Evolutionary conservation across 192 early-diverging fungal species (phyloP).

Genomic region (Fimicolochytrium jonesii): DNA sequence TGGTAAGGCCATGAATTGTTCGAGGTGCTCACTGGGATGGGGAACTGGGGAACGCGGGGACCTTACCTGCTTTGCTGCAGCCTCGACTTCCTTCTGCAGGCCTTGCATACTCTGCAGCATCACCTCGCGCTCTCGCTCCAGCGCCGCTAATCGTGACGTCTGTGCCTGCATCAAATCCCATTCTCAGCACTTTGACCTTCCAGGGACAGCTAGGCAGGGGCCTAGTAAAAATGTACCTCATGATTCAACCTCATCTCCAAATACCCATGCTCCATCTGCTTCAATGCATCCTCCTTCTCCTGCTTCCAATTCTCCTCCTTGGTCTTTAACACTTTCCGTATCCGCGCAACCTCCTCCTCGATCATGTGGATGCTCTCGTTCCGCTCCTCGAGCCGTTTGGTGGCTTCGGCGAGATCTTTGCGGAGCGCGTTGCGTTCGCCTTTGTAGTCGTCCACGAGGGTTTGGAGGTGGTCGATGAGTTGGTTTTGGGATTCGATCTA

Average conservation of each 20-base stretch:
- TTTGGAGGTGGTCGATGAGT: conserved; percentile 34
- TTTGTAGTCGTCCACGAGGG: conserved; percentile 38
- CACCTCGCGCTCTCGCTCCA: conserved; percentile 39
- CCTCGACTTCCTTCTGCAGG: conserved; percentile 25
- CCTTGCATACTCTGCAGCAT: conserved; percentile 23
- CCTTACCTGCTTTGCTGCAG: conserved; percentile 8
- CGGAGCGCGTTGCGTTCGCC: conserved; percentile 40
- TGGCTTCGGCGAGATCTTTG: conserved; percentile 30
- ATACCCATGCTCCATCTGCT: conserved; percentile 8
- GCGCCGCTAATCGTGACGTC: conserved; percentile 16
- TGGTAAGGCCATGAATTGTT: too few relatives aligned
- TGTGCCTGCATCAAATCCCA: conserved; percentile 6
- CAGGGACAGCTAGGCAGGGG: too few relatives aligned
- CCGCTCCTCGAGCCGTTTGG: conserved; percentile 39
- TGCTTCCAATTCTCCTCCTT: conserved; percentile 42
- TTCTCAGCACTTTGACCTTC: too few relatives aligned
- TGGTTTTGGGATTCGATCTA: conserved; percentile 35
- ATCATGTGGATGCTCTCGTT: conserved; percentile 54
- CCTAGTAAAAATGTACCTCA: too few relatives aligned
- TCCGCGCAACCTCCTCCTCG: conserved; percentile 43
- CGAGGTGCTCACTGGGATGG: too few relatives aligned
- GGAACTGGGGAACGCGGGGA: too few relatives aligned
- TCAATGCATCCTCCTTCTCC: conserved; percentile 27
- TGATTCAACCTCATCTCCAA: conserved; percentile 24
- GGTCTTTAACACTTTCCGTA: conserved; percentile 33